Evolutionary conservation across 352 stramenopile species (phyloP).

Genomic region (Phytophthora sp.): DNA sequence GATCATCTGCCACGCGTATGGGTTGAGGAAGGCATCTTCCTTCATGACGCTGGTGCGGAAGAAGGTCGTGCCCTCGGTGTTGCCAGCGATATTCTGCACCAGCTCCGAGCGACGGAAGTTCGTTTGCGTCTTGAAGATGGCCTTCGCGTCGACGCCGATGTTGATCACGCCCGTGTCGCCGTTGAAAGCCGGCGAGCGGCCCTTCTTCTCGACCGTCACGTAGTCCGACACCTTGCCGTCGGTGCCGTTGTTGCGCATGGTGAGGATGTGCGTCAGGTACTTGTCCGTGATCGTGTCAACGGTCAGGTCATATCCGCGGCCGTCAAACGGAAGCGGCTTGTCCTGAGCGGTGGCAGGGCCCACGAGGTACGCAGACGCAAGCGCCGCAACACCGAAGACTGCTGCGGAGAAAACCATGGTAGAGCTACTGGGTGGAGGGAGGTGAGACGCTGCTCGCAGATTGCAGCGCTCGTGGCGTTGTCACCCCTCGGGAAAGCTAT

Average conservation of each 20-base stretch:
- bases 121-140: conserved; percentile 14
- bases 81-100: conserved; percentile 35
- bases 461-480: too few species aligned
- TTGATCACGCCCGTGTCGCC: conserved; percentile 29
- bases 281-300: conserved; percentile 49
- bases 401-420: not conserved
- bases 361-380: not conserved
- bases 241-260: conserved; percentile 42
- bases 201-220: conserved; percentile 38
- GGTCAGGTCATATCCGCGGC: conserved; percentile 46
- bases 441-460: not conserved
- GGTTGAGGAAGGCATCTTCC: conserved; percentile 44
- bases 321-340: conserved; percentile 53
- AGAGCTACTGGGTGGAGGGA: not conserved
- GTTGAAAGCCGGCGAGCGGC: conserved; percentile 53
- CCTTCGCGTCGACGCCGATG: conserved; percentile 12
- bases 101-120: conserved; percentile 17
- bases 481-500: too few species aligned
- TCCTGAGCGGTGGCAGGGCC: not conserved
- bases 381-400: not conserved
- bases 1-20: conserved; percentile 25
- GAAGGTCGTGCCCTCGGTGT: conserved; percentile 41
- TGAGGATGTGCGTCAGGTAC: conserved; percentile 65
- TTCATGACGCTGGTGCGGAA: conserved; percentile 61
- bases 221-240: conserved; percentile 46